Evolutionary conservation across 345 rosid genomes (phyloP).

Genomic region (Gossypium herbaceum): DNA sequence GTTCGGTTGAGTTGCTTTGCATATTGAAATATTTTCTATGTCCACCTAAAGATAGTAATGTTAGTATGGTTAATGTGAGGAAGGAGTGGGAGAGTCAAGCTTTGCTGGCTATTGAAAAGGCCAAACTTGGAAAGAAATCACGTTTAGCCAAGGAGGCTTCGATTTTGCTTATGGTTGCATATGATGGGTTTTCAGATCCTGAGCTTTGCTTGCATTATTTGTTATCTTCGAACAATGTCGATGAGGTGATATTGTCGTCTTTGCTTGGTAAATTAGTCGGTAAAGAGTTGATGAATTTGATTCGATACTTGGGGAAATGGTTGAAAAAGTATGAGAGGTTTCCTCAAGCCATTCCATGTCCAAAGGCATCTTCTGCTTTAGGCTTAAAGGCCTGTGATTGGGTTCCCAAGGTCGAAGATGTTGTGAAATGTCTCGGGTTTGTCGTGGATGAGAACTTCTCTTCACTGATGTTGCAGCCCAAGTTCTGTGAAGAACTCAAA

Average conservation of each 20-base stretch:
- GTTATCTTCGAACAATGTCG: conserved; percentile 46
- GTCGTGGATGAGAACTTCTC: conserved; percentile 69
- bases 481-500: conserved; percentile 71
- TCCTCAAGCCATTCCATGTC: conserved; percentile 75
- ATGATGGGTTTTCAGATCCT: conserved; percentile 59
- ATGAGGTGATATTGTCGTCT: conserved; percentile 60
- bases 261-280: conserved; percentile 56
- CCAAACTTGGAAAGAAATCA: conserved; percentile 30
- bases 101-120: conserved; percentile 51
- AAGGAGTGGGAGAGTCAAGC: conserved; percentile 73
- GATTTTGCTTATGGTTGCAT: conserved; percentile 74
- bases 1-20: conserved; percentile 52
- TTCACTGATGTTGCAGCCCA: conserved; percentile 54
- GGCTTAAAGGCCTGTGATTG: conserved; percentile 64
- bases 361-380: conserved; percentile 44
- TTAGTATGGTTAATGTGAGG: conserved; percentile 52
- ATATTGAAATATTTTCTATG: conserved; percentile 72
- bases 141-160: conserved; percentile 62
- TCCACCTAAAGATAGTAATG: conserved; percentile 58
- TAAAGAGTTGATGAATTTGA: conserved; percentile 58
- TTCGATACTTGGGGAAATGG: conserved; percentile 70
- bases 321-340: conserved; percentile 72
- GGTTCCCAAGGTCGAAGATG: conserved; percentile 72
- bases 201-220: conserved; percentile 84
- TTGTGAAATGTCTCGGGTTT: conserved; percentile 53